Evolutionary conservation across 768 basidiomycete genomes (phyloP).

Genomic region (Ramaria sp.): DNA sequence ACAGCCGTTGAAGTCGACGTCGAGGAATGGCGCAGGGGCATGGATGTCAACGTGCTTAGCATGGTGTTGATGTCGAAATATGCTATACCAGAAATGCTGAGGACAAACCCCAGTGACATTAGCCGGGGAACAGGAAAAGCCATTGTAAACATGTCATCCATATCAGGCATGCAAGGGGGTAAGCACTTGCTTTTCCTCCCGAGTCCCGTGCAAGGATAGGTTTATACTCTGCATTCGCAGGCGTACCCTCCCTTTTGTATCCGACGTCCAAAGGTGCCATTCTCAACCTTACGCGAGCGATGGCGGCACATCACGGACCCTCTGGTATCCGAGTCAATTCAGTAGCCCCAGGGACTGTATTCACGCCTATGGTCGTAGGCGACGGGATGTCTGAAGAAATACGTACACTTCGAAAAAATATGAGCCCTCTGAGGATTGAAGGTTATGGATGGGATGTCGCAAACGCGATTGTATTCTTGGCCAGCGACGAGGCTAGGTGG

Average conservation of each 20-base stretch:
- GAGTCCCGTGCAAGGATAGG: constrained; percentile 11
- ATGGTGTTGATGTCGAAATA: constrained; percentile 10
- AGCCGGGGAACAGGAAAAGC: constrained; percentile 24
- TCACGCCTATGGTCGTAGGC: constrained; percentile 3
- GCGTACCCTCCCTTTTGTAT: constrained; percentile 27
- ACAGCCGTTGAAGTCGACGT: constrained; percentile 37
- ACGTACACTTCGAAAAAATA: not conserved
- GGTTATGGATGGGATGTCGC: constrained; percentile 2
- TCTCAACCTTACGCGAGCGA: constrained; percentile 41
- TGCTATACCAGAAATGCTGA: constrained; percentile 47
- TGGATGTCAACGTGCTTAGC: constrained; percentile 31
- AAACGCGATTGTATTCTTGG: constrained; percentile 3
- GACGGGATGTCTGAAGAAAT: not conserved
- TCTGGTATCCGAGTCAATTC: constrained; percentile 49
- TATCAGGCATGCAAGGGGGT: constrained; percentile 38
- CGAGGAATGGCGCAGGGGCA: constrained; percentile 41
- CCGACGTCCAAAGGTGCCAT: constrained; percentile 53
- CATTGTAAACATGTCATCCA: constrained; percentile 54
- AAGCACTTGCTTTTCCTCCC: constrained; percentile 9
- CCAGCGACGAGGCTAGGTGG: constrained; percentile 8
- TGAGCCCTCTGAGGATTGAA: not conserved
- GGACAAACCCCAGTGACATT: constrained; percentile 12
- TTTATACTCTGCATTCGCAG: constrained; percentile 1
- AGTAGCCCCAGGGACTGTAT: constrained; percentile 19
- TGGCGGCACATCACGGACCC: constrained; percentile 40